Base-by-base conservation (phyloP, 2,329 filamentous ascomycete species). In the Nemania abortiva region DNA sequence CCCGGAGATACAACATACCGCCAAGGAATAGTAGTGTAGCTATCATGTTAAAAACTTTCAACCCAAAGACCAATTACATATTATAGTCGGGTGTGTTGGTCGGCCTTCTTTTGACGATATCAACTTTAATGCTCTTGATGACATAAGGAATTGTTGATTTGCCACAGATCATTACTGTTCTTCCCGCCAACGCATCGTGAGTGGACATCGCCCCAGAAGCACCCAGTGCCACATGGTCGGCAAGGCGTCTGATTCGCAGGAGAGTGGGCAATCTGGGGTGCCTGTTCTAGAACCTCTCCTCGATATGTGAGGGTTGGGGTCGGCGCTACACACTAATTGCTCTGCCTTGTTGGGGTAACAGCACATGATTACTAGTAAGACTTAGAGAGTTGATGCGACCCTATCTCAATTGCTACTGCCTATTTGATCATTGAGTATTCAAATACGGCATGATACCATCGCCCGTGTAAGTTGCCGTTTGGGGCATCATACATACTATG, bases 121-220 rank as follows among this genome's bases (percentile, higher is more conserved):
- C 22, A 13, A 13, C 34, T 53, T 13, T 42, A 11, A 5, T 24
- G 10, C 9, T 2, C 29, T 24, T 11, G 18, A 27, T 10, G 27
- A 49, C 34, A 24, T 47, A 34, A 47, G 29, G 2, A 49, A 50
- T n/a, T 20, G 5, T 37, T n/a, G 3, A 15, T 39, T 49, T 29
- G 13, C 20, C 54, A 27, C 37, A 54, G 34, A 50, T 29, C 24
- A 61, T 65, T 69, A 69, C 66, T 69, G 45, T 69, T 62, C 62
- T 57, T 53, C 18, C 24, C 29, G 9, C 24, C 13, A 42, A 29
- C 31, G 20, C 27, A 27, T 29, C 45, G 18, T 20, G 3, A 59
- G 37, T 37, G 24, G 42, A 42, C 13, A 37, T 24, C 31, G 7
- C 47, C 9, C 9, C n/a, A 9, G 24, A 13, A 60, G 10, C 20